These are phyloP conservation scores for Quercus lobata DNA, from an alignment of 331 rosid genomes.

Conservation along the genomic window DNA sequence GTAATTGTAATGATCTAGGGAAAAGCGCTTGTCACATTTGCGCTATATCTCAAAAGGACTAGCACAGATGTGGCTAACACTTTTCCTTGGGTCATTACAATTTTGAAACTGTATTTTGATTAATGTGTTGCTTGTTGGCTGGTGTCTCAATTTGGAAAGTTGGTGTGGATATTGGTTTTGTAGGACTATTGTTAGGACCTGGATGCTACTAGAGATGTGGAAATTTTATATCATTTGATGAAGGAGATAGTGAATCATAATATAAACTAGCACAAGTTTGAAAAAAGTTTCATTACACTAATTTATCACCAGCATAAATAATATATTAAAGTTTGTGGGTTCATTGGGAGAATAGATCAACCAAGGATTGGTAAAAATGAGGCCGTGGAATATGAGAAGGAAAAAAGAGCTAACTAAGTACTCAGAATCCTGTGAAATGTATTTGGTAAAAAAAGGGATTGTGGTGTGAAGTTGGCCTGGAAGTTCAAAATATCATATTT, in stretches of 20 bases:
- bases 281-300: not conserved
- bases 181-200: not conserved
- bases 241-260: not conserved
- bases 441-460: too few relatives aligned
- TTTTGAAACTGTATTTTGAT: not conserved
- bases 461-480: not conserved
- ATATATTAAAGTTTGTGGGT: too few relatives aligned
- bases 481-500: not conserved
- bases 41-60: too few relatives aligned
- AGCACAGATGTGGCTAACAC: too few relatives aligned
- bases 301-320: not conserved
- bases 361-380: too few relatives aligned
- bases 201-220: not conserved
- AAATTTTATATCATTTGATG: not conserved
- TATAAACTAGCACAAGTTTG: not conserved
- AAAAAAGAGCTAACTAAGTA: too few relatives aligned
- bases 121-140: not conserved
- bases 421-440: too few relatives aligned
- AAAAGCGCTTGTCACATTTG: too few relatives aligned
- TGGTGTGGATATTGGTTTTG: not conserved
- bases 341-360: too few relatives aligned
- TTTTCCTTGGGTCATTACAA: too few relatives aligned
- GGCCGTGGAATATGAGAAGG: too few relatives aligned
- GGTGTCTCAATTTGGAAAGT: not conserved
- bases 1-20: not conserved